A percentile compares a stretch with the other conserved stretches of the same genome.
Evolutionary conservation across 352 stramenopile species (phyloP).

Genomic region (Globisporangium camurandrum): DNA sequence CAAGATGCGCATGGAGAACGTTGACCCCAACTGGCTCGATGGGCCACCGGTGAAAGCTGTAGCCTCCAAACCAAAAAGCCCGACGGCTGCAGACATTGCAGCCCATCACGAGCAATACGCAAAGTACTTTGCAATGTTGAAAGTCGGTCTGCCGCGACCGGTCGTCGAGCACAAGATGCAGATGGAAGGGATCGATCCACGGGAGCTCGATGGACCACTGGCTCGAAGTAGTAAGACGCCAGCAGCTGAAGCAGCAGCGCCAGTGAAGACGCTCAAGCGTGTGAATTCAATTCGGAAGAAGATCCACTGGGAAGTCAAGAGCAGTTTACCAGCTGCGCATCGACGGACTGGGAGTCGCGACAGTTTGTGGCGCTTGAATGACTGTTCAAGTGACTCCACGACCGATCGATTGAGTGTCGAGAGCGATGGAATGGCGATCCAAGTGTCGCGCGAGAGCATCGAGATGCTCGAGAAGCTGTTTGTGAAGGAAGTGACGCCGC

Average conservation of each 20-base stretch:
- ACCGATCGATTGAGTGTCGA: too few species aligned
- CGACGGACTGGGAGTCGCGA: slow-evolving; percentile 27
- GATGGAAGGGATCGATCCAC: slow-evolving; percentile 59
- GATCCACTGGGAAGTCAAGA: slow-evolving; percentile 72
- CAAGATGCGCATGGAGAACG: slow-evolving; percentile 80
- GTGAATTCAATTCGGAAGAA: slow-evolving; percentile 81
- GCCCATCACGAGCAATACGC: slow-evolving; percentile 64
- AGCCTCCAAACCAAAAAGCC: slow-evolving; percentile 10
- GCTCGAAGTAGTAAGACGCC: slow-evolving; percentile 8
- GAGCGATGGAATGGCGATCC: too few species aligned
- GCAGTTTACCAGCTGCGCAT: slow-evolving; percentile 16
- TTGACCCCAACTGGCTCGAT: slow-evolving; percentile 57
- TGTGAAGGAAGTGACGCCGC: slow-evolving; percentile 30
- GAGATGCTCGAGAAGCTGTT: slow-evolving; percentile 74
- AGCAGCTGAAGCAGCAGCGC: slow-evolving; percentile 2
- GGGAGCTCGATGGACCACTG: slow-evolving; percentile 54
- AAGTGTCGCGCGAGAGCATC: slow-evolving; percentile 65
- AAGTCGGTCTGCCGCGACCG: slow-evolving; percentile 57
- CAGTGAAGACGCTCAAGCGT: slow-evolving; percentile 34
- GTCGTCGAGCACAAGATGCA: slow-evolving; percentile 86
- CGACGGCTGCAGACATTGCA: slow-evolving; percentile 42
- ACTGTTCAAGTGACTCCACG: too few species aligned
- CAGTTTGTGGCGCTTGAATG: slow-evolving; percentile 50
- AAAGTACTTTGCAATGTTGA: slow-evolving; percentile 84
- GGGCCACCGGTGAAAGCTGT: slow-evolving; percentile 35